These are phyloP conservation scores for Madurella fahalii DNA, from an alignment of 2,329 filamentous ascomycete species.

Conservation along the genomic window DNA sequence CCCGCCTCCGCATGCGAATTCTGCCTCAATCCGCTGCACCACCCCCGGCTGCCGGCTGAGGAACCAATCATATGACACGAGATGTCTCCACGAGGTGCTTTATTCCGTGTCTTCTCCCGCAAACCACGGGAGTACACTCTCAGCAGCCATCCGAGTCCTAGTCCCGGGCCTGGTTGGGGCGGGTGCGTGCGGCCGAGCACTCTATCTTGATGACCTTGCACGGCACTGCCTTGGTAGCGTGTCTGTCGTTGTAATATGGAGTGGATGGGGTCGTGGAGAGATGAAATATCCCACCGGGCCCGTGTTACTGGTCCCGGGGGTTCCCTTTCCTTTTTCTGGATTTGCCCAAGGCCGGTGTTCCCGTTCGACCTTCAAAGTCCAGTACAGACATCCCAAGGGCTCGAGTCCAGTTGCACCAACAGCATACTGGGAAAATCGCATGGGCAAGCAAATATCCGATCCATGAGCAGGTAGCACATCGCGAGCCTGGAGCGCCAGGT, in stretches of 20 bases:
- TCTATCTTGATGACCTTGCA: not conserved
- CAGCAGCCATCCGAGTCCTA: not conserved
- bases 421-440: too few species aligned
- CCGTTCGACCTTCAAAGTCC: not conserved
- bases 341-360: not conserved
- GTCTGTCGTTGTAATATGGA: not conserved
- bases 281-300: not conserved
- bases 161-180: not conserved
- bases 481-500: not conserved
- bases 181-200: not conserved
- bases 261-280: not conserved
- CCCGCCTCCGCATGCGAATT: slow-evolving; percentile 6
- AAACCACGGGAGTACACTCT: not conserved
- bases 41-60: slow-evolving; percentile 2
- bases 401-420: too few species aligned
- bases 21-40: slow-evolving; percentile 4
- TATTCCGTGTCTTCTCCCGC: not conserved
- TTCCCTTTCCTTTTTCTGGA: not conserved
- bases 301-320: not conserved
- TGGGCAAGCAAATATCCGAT: not conserved
- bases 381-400: not conserved
- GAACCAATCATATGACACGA: slow-evolving; percentile 3
- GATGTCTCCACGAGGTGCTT: not conserved
- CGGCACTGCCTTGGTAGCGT: not conserved
- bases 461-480: not conserved